Percentiles rank a stretch among this genome's conserved stretches.
Evolutionary conservation across 1,284 basidiomycete genomes (phyloP).

Genomic region (Naganishia sp.): DNA sequence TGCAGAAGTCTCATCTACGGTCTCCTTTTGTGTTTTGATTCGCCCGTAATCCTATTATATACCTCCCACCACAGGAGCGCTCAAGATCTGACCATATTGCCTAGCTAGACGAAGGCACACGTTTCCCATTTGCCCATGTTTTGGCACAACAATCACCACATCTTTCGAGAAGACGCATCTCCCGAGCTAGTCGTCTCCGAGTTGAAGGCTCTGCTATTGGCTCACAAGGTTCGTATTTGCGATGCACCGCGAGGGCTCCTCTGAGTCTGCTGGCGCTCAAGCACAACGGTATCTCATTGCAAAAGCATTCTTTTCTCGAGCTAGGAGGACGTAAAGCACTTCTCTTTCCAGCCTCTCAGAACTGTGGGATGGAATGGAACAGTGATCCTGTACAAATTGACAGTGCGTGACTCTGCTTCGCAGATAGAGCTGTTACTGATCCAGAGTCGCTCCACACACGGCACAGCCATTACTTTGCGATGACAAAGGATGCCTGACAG

Average conservation of each 20-base stretch:
- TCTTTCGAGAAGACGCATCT: not conserved
- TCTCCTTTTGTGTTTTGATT: too few relatives aligned
- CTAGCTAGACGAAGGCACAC: too few relatives aligned
- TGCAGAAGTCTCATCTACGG: too few relatives aligned
- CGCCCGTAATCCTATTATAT: too few relatives aligned
- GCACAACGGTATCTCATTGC: too few relatives aligned
- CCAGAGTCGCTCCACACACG: too few relatives aligned
- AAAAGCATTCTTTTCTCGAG: not conserved
- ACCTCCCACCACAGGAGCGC: too few relatives aligned
- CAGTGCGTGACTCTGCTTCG: not conserved
- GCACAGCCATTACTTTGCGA: constrained; percentile 1
- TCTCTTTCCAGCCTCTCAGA: constrained; percentile 18
- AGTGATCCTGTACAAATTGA: constrained; percentile 6
- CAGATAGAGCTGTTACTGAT: not conserved
- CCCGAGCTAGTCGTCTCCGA: not conserved
- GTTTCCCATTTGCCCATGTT: not conserved
- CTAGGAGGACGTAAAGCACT: constrained; percentile 1
- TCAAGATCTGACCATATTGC: too few relatives aligned
- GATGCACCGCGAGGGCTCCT: too few relatives aligned
- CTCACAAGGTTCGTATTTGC: not conserved
- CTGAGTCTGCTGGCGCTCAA: too few relatives aligned
- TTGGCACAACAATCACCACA: constrained; percentile 4
- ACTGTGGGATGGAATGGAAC: not conserved
- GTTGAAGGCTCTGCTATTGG: constrained; percentile 5
- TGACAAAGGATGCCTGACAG: not conserved